Base-by-base conservation (phyloP, 768 basidiomycete species). In the Sarcodon aspratus region DNA sequence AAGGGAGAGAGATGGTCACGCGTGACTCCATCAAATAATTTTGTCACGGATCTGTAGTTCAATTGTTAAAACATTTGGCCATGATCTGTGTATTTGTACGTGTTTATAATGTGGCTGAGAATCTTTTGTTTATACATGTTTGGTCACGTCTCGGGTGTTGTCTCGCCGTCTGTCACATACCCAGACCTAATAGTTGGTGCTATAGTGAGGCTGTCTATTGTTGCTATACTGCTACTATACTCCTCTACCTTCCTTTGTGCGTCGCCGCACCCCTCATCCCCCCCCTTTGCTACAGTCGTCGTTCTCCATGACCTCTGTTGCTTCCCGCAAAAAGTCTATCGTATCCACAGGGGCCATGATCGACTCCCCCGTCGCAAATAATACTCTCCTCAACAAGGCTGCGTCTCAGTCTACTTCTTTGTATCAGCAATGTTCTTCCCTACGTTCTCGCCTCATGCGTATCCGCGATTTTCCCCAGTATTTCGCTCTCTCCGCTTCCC, bases 321-420 rank as follows among this genome's bases (percentile, higher is more conserved):
- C 82, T 58, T 79, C 73, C 65, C 80, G 61, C 54, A 62, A 62
- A 62, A 62, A 62, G 58, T 61, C 60, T 51, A 69, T 72, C 62
- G 65, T 73, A 57, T 69, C 62, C 57, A 60, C 63, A 44, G 61
- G 62, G 44, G 68, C 87, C 60, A 87, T 85, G 43, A 83, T 85
- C 63, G 87, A 89, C 64, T 77, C 76, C 12, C 84, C 85, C 38
- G 73, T 82, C 58, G 78, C 79, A 57, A 79, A 80, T 61, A 89
- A 85, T 72, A 89, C 83, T 45, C 82, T 89, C 52, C 88, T 92
- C 73, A 92, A 92, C 71, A 89, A 91, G 67, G 74, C 86, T 45
- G 87, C 90, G n/a, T 83, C 85, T 46, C 77, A 82, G 58, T 85
- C 83, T 10, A 84, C 87, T 27, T 90, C 89, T 36, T 85, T 93